Evolutionary conservation across 2,329 filamentous ascomycete genomes (phyloP).

Genomic region (Venturia aucupariae): DNA sequence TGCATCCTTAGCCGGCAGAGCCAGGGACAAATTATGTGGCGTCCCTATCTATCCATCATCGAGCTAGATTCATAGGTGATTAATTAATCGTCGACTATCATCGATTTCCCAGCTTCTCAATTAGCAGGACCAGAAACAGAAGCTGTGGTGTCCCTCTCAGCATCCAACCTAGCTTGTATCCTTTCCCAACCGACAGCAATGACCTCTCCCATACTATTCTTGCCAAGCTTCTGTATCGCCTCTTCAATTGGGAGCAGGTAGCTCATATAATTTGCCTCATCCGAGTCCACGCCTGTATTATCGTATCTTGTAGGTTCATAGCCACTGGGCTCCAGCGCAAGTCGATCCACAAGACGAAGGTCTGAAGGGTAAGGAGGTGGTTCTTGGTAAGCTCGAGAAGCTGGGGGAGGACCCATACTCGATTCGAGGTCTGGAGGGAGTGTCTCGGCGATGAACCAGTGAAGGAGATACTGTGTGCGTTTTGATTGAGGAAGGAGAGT

Average conservation of each 20-base stretch:
- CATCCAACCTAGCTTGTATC: constrained; percentile 21
- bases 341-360: constrained; percentile 30
- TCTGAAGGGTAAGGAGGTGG: constrained; percentile 29
- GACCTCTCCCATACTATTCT: constrained; percentile 35
- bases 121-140: background rate
- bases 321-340: constrained; percentile 30
- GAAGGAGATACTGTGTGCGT: constrained; percentile 35
- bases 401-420: constrained; percentile 15
- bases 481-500: constrained; percentile 32
- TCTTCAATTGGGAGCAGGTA: constrained; percentile 35
- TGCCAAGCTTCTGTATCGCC: constrained; percentile 31
- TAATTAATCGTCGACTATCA: background rate
- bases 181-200: constrained; percentile 36
- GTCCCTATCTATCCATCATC: too few relatives aligned
- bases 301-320: constrained; percentile 39
- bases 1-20: too few relatives aligned
- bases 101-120: background rate
- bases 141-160: background rate
- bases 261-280: constrained; percentile 36
- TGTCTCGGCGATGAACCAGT: constrained; percentile 41
- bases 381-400: constrained; percentile 24
- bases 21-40: too few relatives aligned
- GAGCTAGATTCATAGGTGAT: too few relatives aligned
- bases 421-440: constrained; percentile 31
- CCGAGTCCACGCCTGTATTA: constrained; percentile 39